Base-by-base conservation (phyloP, 805 yeast species). In the Zygotorulaspora danielsina region DNA sequence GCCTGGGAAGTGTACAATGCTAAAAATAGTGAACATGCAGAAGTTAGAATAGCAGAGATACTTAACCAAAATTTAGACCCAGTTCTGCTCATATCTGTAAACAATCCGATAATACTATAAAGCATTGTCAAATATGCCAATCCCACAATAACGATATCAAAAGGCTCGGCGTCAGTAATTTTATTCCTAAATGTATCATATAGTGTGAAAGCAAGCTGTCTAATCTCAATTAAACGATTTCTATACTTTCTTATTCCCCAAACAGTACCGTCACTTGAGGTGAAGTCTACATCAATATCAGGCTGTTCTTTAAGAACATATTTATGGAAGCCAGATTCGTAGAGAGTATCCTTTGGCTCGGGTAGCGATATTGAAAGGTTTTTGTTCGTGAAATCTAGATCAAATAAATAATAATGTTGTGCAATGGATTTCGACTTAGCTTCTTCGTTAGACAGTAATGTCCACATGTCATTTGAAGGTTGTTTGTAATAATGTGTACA, bases 41-140 rank as follows among this genome's bases (percentile, higher is more conserved):
- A 84, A 8, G 89, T 78, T 27, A 83, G 67, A 25, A 89, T 61
- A 5, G 93, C 81, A 11, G 94, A 78, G 51, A 84, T 75, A 6
- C 84, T 89, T 37, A 90, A 72, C 94, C 95, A 86, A 53, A 86
- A 81, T 51, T 76, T 83, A 30, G 96, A 87, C 18, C 96, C 96
- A 16, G 81, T 67, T 38, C 71, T 67, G 49, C 66, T 67, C 93
- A 90, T 81, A 51, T 85, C 88, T 44, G 76, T 54, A 54, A 84
- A 89, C 18, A 90, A 73, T 43, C 79, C 78, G 44, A 76, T 65
- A 51, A 90, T 73, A 12, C 95, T 84, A 63, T 84, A 80, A 72
- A 84, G 72, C 96, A 89, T 87, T 34, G 94, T 93, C 27, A 77
- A 54, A 62, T 90, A 90, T 3, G 95, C 97, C 35, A 79, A 60